Conservation (phyloP, 768 basidiomycete genomes). For the Agrocybe pediades region DNA sequence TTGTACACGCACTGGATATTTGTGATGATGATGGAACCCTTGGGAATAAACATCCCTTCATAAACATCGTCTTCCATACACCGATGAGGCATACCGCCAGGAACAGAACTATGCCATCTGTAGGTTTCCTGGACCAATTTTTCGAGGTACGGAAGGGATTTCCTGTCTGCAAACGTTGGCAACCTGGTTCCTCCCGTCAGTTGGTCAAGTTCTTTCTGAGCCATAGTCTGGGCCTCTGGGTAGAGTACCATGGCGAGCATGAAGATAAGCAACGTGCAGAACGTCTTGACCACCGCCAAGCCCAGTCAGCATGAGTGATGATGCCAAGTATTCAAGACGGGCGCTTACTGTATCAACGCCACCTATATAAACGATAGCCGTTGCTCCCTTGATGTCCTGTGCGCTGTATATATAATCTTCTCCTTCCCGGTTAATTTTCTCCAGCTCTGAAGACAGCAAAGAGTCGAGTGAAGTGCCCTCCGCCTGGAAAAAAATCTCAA, state of each 20-base stretch:
- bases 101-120: slow-evolving; percentile 20
- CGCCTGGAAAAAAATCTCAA: neutral
- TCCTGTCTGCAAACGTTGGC: slow-evolving; percentile 25
- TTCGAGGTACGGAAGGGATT: slow-evolving; percentile 27
- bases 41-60: slow-evolving; percentile 29
- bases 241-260: slow-evolving; percentile 30
- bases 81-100: slow-evolving; percentile 26
- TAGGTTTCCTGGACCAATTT: slow-evolving; percentile 24
- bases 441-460: neutral
- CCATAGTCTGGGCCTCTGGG: slow-evolving; percentile 25
- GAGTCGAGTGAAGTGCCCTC: neutral
- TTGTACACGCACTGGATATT: slow-evolving; percentile 22
- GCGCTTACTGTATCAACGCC: slow-evolving; percentile 37
- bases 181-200: slow-evolving; percentile 23
- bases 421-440: slow-evolving; percentile 14
- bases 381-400: slow-evolving; percentile 22
- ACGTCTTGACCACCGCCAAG: neutral
- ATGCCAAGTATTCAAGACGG: neutral
- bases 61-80: slow-evolving; percentile 21
- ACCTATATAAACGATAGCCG: slow-evolving; percentile 35
- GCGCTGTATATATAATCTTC: slow-evolving; percentile 14
- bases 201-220: slow-evolving; percentile 30
- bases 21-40: slow-evolving; percentile 28
- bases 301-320: neutral
- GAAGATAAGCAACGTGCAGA: slow-evolving; percentile 12